Base-by-base conservation (phyloP, 2,329 filamentous ascomycete genomes). In the Fusarium subtropicale region DNA sequence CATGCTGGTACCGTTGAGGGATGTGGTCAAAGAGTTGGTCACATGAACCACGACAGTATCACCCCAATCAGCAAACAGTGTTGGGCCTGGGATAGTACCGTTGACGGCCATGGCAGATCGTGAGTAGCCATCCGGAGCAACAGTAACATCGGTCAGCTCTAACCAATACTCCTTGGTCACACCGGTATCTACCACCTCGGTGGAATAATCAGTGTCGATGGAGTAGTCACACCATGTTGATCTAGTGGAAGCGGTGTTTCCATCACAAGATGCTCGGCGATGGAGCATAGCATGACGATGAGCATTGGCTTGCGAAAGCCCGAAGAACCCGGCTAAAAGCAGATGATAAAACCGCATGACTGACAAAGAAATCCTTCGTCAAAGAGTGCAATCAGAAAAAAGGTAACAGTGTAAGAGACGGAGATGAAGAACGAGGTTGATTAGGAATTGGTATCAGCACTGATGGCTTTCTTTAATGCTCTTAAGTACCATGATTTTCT, bases 81-180 rank as follows among this genome's bases (percentile, higher is more conserved):
- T 82, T 1, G 89, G 89, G 0, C 89, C 89, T 0, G 89, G 89
- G 62, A 88, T 85, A 47, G 83, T 80, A 7, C 84, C 85, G 68
- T 90, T 90, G 73, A 89, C 74, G 15, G 87, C 80, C 73, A 82
- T 79, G 28, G 76, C 77, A 2, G 74, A 56, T 3, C 81, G 77
- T 7, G 76, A 71, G 16, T 83, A 74, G 6, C 86, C 85, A 75
- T 88, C 86, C 0, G 83, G 83, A 7, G 79, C 71, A 28, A 78
- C 56, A 7, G 77, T 81, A 31, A 76, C 76, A 28, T 84, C 79
- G 1, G 76, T 76, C 18, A 84, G 53, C 13, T 81, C 78, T 10
- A 85, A 74, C 77, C 79, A 83, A 74, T 84, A 85, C 59, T 88
- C 86, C 12, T 81, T 76, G 15, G 81, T 85, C 1, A 84, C 82